Conservation (phyloP, 1,139 yeast genomes). For the Suhomyces choctaworum region DNA sequence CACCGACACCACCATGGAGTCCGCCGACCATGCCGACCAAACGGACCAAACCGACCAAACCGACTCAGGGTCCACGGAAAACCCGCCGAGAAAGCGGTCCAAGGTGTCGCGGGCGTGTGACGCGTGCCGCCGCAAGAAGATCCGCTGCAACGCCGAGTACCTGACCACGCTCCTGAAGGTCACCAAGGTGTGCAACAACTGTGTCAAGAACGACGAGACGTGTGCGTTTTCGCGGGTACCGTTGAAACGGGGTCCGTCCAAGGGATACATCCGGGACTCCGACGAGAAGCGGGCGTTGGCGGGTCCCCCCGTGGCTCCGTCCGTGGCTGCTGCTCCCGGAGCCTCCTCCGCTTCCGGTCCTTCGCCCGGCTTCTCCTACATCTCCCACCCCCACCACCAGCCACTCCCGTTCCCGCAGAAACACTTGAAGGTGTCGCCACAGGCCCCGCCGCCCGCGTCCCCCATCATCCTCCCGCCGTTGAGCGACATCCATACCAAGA, state of each 20-base stretch:
- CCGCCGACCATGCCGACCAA: not conserved
- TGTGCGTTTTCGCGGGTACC: constrained; percentile 72
- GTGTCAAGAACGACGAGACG: constrained; percentile 51
- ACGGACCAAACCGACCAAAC: too few species aligned
- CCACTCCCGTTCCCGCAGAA: constrained; percentile 23
- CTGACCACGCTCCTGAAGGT: constrained; percentile 43
- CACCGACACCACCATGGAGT: not conserved
- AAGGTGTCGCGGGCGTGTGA: constrained; percentile 72
- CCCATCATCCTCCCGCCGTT: constrained; percentile 32
- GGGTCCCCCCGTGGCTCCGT: not conserved
- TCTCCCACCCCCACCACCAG: constrained; percentile 15
- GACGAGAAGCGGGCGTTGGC: constrained; percentile 30
- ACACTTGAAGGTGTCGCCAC: constrained; percentile 11
- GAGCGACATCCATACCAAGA: constrained; percentile 17
- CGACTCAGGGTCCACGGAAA: constrained; percentile 1
- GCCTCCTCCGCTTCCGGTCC: constrained; percentile 4
- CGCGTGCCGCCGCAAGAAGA: constrained; percentile 63
- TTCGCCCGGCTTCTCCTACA: constrained; percentile 3
- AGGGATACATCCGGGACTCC: constrained; percentile 56
- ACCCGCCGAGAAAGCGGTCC: constrained; percentile 54
- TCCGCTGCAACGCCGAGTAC: constrained; percentile 61
- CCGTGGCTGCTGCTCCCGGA: constrained; percentile 1
- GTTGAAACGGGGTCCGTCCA: constrained; percentile 74
- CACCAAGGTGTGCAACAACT: constrained; percentile 55
- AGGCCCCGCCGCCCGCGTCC: constrained; percentile 23